Base-by-base conservation (phyloP, 805 yeast species). In the Wickerhamiella sorbophila region DNA sequence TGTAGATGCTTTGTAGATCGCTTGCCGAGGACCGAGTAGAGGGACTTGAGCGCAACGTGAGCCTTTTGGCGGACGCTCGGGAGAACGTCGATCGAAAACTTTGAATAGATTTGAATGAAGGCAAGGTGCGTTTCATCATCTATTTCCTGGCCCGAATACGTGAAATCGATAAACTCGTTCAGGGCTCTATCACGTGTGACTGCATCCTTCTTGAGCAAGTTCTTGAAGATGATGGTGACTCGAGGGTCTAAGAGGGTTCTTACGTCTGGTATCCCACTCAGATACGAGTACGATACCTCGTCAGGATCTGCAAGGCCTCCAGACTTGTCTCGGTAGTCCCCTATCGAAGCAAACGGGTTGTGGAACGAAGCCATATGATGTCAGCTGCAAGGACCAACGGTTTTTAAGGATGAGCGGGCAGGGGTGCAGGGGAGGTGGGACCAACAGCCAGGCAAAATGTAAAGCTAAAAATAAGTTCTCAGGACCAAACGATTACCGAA, bases 151-250 rank as follows among this genome's bases (percentile, higher is more conserved):
- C 57, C 51, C 1, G 52, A 4, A 37, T 52, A 55, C 2, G 72
- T 47, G 24, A 60, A 53, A 3, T 57, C 52, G 2, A 66, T 51
- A 24, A 79, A 55, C 33, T 81, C 93, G 4, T 49, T 55, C 20
- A 85, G 63, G 1, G 91, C 85, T 55, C 79, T 82, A 51, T 84
- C 94, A 54, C 77, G 81, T 0, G 97, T 88, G n/a, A 75, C 77
- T 5, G 78, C 71, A 53, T 86, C 94, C 54, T 80, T 74, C 59
- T 86, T 87, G 56, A 79, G 56, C 39, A 87, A 59, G 8, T 81
- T 74, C 55, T 81, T 86, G 65, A 86, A 79, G n/a, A 77, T 64
- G 9, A 86, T 63, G 34, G 71, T 70, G 43, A 80, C 58, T 9
- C 64, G 62, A 2, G 79, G 65, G 33, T 74, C 62, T 9, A 61